Percentiles rank a stretch among this genome's conserved stretches.
Evolutionary conservation across 164 flowering plant species (phyloP).

Genomic region (Protea cynaroides): DNA sequence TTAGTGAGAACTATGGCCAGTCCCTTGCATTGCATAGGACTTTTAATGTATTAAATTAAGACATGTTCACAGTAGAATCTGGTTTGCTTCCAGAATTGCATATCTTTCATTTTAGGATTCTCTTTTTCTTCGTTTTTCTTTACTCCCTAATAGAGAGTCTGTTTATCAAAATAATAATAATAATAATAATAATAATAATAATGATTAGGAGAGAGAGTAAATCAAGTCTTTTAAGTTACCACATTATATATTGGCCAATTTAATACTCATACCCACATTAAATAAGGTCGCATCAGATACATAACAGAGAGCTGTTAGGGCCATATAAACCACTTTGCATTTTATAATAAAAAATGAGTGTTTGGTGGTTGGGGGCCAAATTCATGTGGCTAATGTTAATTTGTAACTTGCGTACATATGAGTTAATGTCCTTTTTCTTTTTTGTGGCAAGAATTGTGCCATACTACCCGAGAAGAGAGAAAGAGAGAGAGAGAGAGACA

Average conservation of each 20-base stretch:
- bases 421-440: constrained; percentile 9
- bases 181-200: too few species aligned
- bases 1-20: constrained; percentile 20
- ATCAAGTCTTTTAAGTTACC: not conserved
- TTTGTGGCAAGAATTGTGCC: not conserved
- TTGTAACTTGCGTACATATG: constrained; percentile 16
- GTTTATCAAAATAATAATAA: too few species aligned
- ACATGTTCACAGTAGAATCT: constrained; percentile 8
- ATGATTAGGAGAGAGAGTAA: constrained; percentile 1
- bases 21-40: constrained; percentile 13
- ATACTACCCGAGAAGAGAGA: not conserved
- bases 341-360: constrained; percentile 4
- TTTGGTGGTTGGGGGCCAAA: constrained; percentile 16
- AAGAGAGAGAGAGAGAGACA: not conserved
- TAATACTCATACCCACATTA: too few species aligned
- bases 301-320: too few species aligned
- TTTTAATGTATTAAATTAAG: not conserved
- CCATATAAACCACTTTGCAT: constrained; percentile 3
- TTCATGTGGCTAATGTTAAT: not conserved
- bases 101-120: not conserved
- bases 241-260: too few species aligned
- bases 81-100: constrained; percentile 3
- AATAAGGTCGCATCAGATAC: too few species aligned
- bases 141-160: too few species aligned
- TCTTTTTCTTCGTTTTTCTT: not conserved